Conservation (phyloP, 2,329 filamentous ascomycete genomes). For the Volutella citrinella region DNA sequence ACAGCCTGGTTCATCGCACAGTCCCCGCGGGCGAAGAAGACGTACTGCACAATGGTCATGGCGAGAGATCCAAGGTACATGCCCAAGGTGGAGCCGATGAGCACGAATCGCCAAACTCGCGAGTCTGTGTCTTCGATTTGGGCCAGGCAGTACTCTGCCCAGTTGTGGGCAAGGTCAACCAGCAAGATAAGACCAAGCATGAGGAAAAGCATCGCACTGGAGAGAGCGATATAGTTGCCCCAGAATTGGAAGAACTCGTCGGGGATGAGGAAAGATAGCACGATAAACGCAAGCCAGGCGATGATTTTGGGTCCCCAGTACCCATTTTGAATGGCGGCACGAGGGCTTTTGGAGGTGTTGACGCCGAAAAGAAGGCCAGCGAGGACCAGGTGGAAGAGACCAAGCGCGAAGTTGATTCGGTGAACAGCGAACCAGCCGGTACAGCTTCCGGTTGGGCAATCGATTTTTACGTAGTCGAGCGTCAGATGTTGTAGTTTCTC, state of each 20-base stretch:
- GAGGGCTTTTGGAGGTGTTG: conserved; percentile 78
- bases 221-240: conserved; percentile 89
- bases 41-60: conserved; percentile 96
- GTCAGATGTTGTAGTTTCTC: conserved; percentile 91
- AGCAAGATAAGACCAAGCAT: conserved; percentile 88
- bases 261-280: conserved; percentile 92
- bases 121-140: conserved; percentile 92
- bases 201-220: conserved; percentile 88
- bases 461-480: conserved; percentile 93
- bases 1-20: conserved; percentile 97
- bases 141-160: conserved; percentile 92
- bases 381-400: conserved; percentile 86
- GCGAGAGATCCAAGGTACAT: conserved; percentile 91
- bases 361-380: conserved; percentile 84
- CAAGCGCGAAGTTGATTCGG: conserved; percentile 95
- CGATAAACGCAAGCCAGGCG: conserved; percentile 81
- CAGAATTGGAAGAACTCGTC: conserved; percentile 93
- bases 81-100: conserved; percentile 86
- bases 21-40: conserved; percentile 80
- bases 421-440: conserved; percentile 96
- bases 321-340: conserved; percentile 91
- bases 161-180: conserved; percentile 92
- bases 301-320: conserved; percentile 98
- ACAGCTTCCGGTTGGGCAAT: conserved; percentile 85
- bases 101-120: conserved; percentile 74